phyloP scores from a whole-genome alignment of 2,329 filamentous ascomycete species.

The Ophiostoma sp. region DNA sequence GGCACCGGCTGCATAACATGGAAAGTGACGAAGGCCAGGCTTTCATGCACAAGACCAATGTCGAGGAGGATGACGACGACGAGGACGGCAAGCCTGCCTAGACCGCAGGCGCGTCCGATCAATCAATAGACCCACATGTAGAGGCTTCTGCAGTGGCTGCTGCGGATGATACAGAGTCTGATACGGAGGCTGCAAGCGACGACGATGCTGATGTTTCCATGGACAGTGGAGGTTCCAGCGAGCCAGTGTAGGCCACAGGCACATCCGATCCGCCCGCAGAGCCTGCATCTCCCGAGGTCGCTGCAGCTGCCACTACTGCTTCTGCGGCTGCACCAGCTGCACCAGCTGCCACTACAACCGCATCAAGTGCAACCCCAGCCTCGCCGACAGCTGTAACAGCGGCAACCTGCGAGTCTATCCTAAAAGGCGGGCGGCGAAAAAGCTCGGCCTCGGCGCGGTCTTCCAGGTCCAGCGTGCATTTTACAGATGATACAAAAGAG shows the following conservation, averaged over 20 bases:
- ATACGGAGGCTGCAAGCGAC: too few species aligned
- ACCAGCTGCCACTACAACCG: background rate
- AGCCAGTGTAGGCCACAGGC: background rate
- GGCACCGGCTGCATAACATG: constrained; percentile 52
- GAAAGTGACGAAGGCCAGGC: constrained; percentile 55
- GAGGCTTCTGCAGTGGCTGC: too few species aligned
- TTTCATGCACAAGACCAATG: constrained; percentile 32
- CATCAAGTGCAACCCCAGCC: too few species aligned
- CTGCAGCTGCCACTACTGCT: too few species aligned
- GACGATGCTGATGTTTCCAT: too few species aligned
- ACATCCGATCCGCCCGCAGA: background rate
- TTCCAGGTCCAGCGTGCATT: background rate
- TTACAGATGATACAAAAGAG: background rate
- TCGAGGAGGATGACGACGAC: constrained; percentile 33
- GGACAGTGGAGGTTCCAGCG: too few species aligned
- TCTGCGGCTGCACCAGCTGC: background rate
- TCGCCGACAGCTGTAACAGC: background rate
- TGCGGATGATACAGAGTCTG: too few species aligned
- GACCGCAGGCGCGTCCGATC: background rate
- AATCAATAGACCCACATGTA: too few species aligned
- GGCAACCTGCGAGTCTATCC: background rate
- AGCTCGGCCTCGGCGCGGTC: background rate
- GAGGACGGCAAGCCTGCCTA: constrained; percentile 24
- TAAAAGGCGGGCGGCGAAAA: background rate
- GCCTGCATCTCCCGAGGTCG: background rate